These are phyloP conservation scores for Colletotrichum tanaceti DNA, from an alignment of 2,329 filamentous ascomycete species.

Conservation along the genomic window DNA sequence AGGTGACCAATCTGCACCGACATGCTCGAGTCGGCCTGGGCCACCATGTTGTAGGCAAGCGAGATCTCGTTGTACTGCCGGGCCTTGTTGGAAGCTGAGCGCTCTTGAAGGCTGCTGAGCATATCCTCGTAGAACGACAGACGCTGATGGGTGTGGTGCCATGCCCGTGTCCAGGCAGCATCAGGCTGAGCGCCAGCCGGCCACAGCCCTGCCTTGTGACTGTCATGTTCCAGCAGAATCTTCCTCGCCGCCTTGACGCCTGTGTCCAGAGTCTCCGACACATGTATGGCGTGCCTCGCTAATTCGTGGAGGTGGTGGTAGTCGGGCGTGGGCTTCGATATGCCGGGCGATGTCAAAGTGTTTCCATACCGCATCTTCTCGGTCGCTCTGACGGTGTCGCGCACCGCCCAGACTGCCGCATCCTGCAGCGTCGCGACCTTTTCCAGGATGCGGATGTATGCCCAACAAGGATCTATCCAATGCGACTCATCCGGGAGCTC, in stretches of 20 bases:
- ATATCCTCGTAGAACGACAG: slow-evolving; percentile 51
- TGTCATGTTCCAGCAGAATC: slow-evolving; percentile 49
- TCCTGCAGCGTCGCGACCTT: slow-evolving; percentile 50
- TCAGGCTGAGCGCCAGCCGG: neutral
- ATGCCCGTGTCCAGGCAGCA: slow-evolving; percentile 16
- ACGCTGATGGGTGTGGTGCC: slow-evolving; percentile 46
- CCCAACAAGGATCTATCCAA: slow-evolving; percentile 51
- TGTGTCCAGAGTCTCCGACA: slow-evolving; percentile 56
- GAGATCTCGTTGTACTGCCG: slow-evolving; percentile 67
- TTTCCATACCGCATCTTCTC: slow-evolving; percentile 45
- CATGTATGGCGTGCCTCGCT: slow-evolving; percentile 58
- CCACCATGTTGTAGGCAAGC: slow-evolving; percentile 59
- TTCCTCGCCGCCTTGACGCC: slow-evolving; percentile 47
- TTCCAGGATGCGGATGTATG: slow-evolving; percentile 48
- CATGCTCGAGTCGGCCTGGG: slow-evolving; percentile 54
- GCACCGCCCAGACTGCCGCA: slow-evolving; percentile 54
- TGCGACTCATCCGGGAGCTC: slow-evolving; percentile 8
- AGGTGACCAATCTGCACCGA: slow-evolving; percentile 55
- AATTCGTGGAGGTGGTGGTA: slow-evolving; percentile 55
- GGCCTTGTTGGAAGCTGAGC: slow-evolving; percentile 54
- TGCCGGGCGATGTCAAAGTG: neutral
- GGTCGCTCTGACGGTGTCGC: slow-evolving; percentile 49
- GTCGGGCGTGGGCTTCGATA: slow-evolving; percentile 46
- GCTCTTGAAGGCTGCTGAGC: slow-evolving; percentile 49
- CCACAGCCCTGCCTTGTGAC: slow-evolving; percentile 28